Percentiles rank a stretch among this genome's conserved stretches.
phyloP scores from a whole-genome alignment of 2,329 filamentous ascomycete genomes.

The Fusarium sp. region DNA sequence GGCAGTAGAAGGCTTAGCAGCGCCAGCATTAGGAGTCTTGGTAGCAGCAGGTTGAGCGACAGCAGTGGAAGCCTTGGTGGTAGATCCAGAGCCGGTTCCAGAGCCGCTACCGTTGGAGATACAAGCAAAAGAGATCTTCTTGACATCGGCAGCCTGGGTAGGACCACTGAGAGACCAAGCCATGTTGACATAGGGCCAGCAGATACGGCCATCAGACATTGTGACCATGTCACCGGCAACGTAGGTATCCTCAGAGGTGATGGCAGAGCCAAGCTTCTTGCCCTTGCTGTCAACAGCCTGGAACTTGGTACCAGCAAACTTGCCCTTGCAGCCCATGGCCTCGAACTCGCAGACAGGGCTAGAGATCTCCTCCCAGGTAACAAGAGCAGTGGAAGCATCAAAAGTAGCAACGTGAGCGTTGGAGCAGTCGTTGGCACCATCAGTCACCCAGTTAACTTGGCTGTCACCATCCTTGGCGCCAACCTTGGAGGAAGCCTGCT shows the following conservation, averaged over 20 bases:
- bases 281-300: conserved; percentile 64
- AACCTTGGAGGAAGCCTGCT: conserved; percentile 63
- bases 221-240: conserved; percentile 71
- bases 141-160: conserved; percentile 38
- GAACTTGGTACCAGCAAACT: conserved; percentile 67
- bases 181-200: conserved; percentile 70
- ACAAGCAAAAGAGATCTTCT: conserved; percentile 65
- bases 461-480: conserved; percentile 63
- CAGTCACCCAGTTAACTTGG: conserved; percentile 69
- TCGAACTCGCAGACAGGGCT: conserved; percentile 63
- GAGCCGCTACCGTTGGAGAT: conserved; percentile 36
- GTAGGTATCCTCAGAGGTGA: conserved; percentile 62
- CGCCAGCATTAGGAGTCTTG: conserved; percentile 2
- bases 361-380: conserved; percentile 70
- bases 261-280: conserved; percentile 59
- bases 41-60: conserved; percentile 14
- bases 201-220: conserved; percentile 65
- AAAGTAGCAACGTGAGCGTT: conserved; percentile 68
- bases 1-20: conserved; percentile 7
- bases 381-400: conserved; percentile 59
- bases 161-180: conserved; percentile 53
- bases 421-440: conserved; percentile 60
- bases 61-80: conserved; percentile 10
- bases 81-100: background rate
- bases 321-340: conserved; percentile 68